Conservation (phyloP, 768 basidiomycete species). For the Cystofilobasidium capitatum region DNA sequence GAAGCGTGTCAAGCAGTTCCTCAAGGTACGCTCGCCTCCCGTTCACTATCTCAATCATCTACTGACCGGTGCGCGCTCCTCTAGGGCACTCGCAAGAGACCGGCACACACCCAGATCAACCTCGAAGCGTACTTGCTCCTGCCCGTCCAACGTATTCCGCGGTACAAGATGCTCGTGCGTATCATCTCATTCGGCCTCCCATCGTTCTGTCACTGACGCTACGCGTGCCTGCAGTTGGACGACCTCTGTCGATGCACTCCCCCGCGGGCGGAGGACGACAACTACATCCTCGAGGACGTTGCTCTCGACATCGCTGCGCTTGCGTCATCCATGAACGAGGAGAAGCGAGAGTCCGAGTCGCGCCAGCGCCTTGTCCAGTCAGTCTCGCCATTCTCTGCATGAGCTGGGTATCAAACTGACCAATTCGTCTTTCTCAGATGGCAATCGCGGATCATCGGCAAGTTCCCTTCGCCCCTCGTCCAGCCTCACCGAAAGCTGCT, state of each 20-base stretch:
- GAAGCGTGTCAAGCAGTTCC: slow-evolving; percentile 76
- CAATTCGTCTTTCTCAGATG: slow-evolving; percentile 25
- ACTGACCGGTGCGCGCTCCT: neutral
- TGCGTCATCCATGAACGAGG: slow-evolving; percentile 95
- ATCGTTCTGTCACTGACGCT: neutral
- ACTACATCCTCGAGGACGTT: slow-evolving; percentile 72
- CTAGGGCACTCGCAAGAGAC: slow-evolving; percentile 63
- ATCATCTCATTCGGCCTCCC: slow-evolving; percentile 11
- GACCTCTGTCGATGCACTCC: slow-evolving; percentile 76
- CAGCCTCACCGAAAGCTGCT: slow-evolving; percentile 94
- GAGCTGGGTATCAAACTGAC: neutral
- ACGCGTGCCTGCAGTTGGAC: slow-evolving; percentile 52
- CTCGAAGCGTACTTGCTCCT: slow-evolving; percentile 86
- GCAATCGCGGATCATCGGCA: slow-evolving; percentile 66
- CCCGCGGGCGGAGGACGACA: slow-evolving; percentile 54
- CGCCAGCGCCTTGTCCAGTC: slow-evolving; percentile 80
- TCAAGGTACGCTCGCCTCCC: slow-evolving; percentile 44
- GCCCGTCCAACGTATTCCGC: slow-evolving; percentile 90
- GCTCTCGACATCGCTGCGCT: slow-evolving; percentile 75
- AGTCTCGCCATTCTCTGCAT: slow-evolving; percentile 33
- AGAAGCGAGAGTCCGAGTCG: slow-evolving; percentile 89
- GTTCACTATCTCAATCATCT: neutral
- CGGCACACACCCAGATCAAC: slow-evolving; percentile 84
- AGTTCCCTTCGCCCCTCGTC: slow-evolving; percentile 92
- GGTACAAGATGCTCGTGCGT: slow-evolving; percentile 84